Conservation (phyloP, 1,284 basidiomycete genomes). For the Malassezia sp. region DNA sequence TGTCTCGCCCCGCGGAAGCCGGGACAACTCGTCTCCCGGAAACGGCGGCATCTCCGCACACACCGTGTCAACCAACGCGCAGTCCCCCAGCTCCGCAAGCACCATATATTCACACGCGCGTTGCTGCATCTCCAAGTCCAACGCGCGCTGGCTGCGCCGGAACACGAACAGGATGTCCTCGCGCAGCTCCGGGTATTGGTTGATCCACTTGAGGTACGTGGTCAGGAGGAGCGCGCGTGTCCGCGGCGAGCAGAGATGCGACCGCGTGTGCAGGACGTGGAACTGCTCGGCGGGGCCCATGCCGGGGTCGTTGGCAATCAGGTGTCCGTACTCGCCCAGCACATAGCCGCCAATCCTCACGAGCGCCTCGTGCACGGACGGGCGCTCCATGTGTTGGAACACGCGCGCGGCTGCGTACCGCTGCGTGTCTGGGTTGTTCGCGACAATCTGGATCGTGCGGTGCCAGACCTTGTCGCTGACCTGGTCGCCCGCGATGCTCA, state of each 20-base stretch:
- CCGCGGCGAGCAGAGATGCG: conserved; percentile 81
- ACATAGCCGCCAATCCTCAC: conserved; percentile 93
- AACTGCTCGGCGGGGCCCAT: conserved; percentile 92
- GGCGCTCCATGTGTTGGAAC: conserved; percentile 74
- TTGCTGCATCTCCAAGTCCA: conserved; percentile 96
- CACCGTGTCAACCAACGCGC: conserved; percentile 81
- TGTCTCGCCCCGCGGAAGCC: too few relatives aligned
- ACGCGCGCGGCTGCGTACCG: conserved; percentile 54
- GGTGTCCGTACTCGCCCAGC: conserved; percentile 82
- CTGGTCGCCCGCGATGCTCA: conserved; percentile 91
- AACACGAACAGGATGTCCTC: conserved; percentile 85
- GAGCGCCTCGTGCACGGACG: conserved; percentile 88
- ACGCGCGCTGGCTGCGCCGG: conserved; percentile 56
- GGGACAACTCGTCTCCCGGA: too few relatives aligned
- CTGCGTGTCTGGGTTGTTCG: conserved; percentile 58
- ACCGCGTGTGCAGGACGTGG: conserved; percentile 82
- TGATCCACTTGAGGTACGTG: conserved; percentile 98
- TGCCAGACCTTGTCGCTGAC: conserved; percentile 99
- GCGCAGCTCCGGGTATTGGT: conserved; percentile 97
- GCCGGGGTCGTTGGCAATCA: conserved; percentile 86
- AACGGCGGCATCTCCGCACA: conserved; percentile 99
- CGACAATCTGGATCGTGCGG: conserved; percentile 93
- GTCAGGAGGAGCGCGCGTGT: conserved; percentile 86
- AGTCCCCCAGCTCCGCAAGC: conserved; percentile 51
- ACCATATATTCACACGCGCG: conserved; percentile 60